A percentile compares a stretch with the other conserved stretches of the same genome.
phyloP scores from a whole-genome alignment of 345 rosid species.

The Camelina hispida region DNA sequence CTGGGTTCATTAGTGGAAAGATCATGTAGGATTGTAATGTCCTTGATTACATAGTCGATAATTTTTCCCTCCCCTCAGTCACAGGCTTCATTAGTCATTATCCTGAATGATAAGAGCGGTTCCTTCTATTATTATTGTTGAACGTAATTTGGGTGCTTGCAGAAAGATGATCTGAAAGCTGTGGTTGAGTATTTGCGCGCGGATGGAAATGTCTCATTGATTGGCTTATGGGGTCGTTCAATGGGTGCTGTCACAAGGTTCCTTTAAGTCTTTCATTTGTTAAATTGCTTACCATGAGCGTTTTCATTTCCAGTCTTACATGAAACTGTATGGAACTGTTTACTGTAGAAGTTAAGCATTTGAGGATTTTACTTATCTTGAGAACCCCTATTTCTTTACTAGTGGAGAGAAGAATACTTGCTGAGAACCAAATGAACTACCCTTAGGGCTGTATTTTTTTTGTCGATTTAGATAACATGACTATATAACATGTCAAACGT shows the following conservation, averaged over 20 bases:
- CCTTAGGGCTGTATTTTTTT: no score
- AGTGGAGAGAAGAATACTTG: conserved; percentile 13
- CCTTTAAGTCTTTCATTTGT: conserved; percentile 31
- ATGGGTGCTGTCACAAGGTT: conserved; percentile 98
- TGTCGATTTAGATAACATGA: no score
- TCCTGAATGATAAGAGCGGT: not conserved
- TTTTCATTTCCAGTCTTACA: conserved; percentile 30
- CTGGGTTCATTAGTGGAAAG: conserved; percentile 1
- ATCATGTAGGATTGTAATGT: conserved; percentile 11
- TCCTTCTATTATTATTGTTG: not conserved
- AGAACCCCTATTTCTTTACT: not conserved
- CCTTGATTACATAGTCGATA: not conserved
- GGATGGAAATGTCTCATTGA: conserved; percentile 89
- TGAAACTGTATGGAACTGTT: conserved; percentile 1
- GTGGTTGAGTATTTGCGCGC: conserved; percentile 86
- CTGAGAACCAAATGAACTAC: not conserved
- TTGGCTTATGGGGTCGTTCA: conserved; percentile 98
- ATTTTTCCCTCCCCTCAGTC: not conserved
- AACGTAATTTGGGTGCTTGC: conserved; percentile 36
- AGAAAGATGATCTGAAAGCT: conserved; percentile 88
- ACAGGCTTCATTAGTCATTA: conserved; percentile 3
- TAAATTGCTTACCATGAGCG: conserved; percentile 39
- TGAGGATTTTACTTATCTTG: conserved; percentile 6
- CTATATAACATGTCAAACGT: not conserved
- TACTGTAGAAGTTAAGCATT: not conserved